These are phyloP conservation scores for Patellaria atrata DNA, from an alignment of 495 filamentous ascomycete species.

Conservation along the genomic window DNA sequence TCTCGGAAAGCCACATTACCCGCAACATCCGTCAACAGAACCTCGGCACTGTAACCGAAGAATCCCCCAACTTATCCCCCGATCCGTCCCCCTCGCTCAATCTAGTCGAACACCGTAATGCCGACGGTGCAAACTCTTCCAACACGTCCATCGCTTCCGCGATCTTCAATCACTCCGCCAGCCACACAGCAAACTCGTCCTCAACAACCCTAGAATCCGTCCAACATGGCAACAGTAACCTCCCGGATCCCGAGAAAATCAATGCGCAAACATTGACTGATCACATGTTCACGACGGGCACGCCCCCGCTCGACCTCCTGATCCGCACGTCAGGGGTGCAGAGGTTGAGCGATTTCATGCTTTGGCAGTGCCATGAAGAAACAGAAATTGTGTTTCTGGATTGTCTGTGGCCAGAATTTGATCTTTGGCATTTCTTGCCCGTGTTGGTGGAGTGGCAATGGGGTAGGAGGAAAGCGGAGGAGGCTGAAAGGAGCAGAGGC, in stretches of 20 bases:
- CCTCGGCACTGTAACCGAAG: constrained; percentile 28
- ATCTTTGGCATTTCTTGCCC: constrained; percentile 85
- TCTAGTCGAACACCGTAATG: constrained; percentile 16
- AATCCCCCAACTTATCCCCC: constrained; percentile 19
- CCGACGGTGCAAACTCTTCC: constrained; percentile 18
- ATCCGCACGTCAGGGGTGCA: constrained; percentile 85
- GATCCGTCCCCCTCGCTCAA: constrained; percentile 19
- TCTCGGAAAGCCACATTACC: constrained; percentile 74
- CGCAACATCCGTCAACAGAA: constrained; percentile 58
- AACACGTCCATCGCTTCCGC: constrained; percentile 21
- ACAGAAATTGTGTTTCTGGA: constrained; percentile 87
- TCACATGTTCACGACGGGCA: constrained; percentile 71
- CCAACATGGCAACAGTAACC: no score
- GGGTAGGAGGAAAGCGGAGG: constrained; percentile 38
- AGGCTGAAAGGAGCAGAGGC: constrained; percentile 7
- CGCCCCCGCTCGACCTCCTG: constrained; percentile 78
- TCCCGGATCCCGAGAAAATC: constrained; percentile 69
- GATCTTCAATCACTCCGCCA: constrained; percentile 14
- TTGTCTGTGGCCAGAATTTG: constrained; percentile 92
- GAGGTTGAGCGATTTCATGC: constrained; percentile 89
- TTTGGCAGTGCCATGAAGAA: constrained; percentile 90
- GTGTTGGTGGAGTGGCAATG: constrained; percentile 88
- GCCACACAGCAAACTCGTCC: constrained; percentile 8
- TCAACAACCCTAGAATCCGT: constrained; percentile 4
- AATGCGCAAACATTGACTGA: constrained; percentile 59